Percentiles rank a stretch among this genome's conserved stretches.
Evolutionary conservation across 306 rosid genomes (phyloP).

Genomic region (Fragaria iinumae): DNA sequence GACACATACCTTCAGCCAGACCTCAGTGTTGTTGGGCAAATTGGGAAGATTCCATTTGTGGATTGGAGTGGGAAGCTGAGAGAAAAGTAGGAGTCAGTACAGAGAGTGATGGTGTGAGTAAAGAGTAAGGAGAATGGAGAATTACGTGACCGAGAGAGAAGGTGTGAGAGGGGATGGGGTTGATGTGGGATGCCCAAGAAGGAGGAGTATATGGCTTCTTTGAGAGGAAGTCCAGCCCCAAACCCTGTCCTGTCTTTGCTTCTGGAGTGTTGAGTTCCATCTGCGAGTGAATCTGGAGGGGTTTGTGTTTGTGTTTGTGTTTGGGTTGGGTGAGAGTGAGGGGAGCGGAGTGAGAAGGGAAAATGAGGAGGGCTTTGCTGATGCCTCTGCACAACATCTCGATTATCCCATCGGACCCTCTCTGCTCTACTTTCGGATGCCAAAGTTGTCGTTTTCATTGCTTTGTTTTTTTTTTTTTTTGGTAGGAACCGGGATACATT

Average conservation of each 20-base stretch:
- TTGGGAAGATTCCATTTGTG: conserved; percentile 94
- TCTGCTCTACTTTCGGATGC: background rate
- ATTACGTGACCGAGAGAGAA: conserved; percentile 74
- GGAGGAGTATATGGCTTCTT: conserved; percentile 65
- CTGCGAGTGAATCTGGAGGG: background rate
- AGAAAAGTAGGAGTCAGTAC: background rate
- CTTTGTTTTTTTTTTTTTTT: too few species aligned
- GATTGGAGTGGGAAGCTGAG: conserved; percentile 92
- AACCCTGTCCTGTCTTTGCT: conserved; percentile 7
- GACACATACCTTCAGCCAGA: conserved; percentile 58
- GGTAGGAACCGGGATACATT: too few species aligned
- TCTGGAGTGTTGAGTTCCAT: background rate
- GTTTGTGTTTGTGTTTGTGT: background rate
- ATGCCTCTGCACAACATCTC: conserved; percentile 26
- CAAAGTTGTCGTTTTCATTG: background rate
- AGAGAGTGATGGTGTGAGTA: background rate
- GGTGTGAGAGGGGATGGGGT: conserved; percentile 64
- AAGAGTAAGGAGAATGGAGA: background rate
- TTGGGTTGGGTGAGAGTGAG: background rate
- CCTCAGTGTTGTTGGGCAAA: conserved; percentile 67
- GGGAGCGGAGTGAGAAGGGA: background rate
- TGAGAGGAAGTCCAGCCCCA: conserved; percentile 42
- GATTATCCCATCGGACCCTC: background rate
- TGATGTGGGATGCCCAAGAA: conserved; percentile 80
- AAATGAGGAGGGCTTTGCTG: background rate